These are phyloP conservation scores for Lecanoromycetidae sp. DNA, from an alignment of 2,329 filamentous ascomycete genomes.

Conservation along the genomic window DNA sequence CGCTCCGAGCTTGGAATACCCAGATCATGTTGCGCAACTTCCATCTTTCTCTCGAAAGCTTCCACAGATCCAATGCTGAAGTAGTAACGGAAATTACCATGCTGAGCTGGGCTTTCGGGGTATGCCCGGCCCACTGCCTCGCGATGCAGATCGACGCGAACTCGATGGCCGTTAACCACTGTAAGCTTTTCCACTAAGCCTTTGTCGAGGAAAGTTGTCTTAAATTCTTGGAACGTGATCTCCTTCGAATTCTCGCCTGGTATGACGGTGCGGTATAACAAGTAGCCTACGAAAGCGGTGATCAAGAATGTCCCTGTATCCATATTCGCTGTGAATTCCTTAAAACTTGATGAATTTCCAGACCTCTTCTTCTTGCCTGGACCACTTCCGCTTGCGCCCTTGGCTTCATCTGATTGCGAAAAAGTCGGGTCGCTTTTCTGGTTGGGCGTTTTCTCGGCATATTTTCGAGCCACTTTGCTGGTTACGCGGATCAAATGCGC, in stretches of 20 bases:
- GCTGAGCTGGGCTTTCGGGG: slow-evolving; percentile 59
- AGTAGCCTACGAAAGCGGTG: slow-evolving; percentile 48
- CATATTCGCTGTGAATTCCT: slow-evolving; percentile 35
- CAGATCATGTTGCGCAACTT: slow-evolving; percentile 77
- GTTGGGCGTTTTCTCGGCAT: slow-evolving; percentile 19
- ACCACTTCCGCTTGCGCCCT: slow-evolving; percentile 24
- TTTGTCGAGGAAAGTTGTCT: slow-evolving; percentile 87
- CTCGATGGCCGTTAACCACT: slow-evolving; percentile 63
- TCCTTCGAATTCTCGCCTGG: slow-evolving; percentile 58
- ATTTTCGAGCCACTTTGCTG: slow-evolving; percentile 42
- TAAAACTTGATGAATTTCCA: slow-evolving; percentile 24
- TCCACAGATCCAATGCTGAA: slow-evolving; percentile 95
- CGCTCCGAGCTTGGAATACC: slow-evolving; percentile 76
- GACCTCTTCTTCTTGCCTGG: slow-evolving; percentile 18
- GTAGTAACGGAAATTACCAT: slow-evolving; percentile 68
- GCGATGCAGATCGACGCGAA: slow-evolving; percentile 68
- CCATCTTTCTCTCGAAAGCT: slow-evolving; percentile 77
- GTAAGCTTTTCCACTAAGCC: slow-evolving; percentile 87
- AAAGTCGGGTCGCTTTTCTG: slow-evolving; percentile 20
- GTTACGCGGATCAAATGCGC: slow-evolving; percentile 49
- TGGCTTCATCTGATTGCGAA: slow-evolving; percentile 23
- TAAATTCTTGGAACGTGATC: slow-evolving; percentile 96
- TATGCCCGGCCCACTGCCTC: slow-evolving; percentile 61
- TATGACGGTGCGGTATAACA: slow-evolving; percentile 53
- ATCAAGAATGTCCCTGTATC: slow-evolving; percentile 46